These are phyloP conservation scores for Cadophora malorum DNA, from an alignment of 2,329 filamentous ascomycete genomes.

Conservation along the genomic window DNA sequence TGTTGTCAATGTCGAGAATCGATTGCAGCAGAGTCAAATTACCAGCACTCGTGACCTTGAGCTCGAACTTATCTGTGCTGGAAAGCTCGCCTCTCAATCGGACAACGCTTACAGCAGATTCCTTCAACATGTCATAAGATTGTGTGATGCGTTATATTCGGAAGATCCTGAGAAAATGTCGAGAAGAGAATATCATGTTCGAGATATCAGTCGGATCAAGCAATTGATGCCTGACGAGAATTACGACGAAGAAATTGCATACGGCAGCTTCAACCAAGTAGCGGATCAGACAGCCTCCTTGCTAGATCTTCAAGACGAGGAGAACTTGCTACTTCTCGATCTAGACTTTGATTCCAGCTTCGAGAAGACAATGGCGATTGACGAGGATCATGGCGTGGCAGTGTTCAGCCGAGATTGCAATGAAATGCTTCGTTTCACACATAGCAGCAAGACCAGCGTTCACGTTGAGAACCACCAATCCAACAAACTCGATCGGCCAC, in stretches of 20 bases:
- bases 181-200: conserved; percentile 32
- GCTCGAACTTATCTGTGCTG: conserved; percentile 37
- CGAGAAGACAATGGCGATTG: neutral
- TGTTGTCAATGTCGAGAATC: conserved; percentile 33
- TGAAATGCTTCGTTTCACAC: conserved; percentile 1
- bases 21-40: conserved; percentile 33
- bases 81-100: conserved; percentile 38
- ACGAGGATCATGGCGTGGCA: conserved; percentile 3
- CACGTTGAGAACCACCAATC: neutral
- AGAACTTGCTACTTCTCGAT: conserved; percentile 18
- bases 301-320: conserved; percentile 23
- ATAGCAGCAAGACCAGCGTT: neutral
- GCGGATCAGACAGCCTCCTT: conserved; percentile 14
- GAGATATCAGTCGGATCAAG: conserved; percentile 35
- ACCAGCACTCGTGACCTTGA: conserved; percentile 34
- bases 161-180: conserved; percentile 19
- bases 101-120: conserved; percentile 32
- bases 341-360: conserved; percentile 21
- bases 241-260: conserved; percentile 24
- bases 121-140: conserved; percentile 29
- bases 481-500: neutral
- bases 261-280: conserved; percentile 12
- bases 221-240: conserved; percentile 35
- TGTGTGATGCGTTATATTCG: conserved; percentile 35
- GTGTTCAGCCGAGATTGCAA: conserved; percentile 19